Evolutionary conservation across 768 basidiomycete genomes (phyloP).

Genomic region (Mycena galopus): DNA sequence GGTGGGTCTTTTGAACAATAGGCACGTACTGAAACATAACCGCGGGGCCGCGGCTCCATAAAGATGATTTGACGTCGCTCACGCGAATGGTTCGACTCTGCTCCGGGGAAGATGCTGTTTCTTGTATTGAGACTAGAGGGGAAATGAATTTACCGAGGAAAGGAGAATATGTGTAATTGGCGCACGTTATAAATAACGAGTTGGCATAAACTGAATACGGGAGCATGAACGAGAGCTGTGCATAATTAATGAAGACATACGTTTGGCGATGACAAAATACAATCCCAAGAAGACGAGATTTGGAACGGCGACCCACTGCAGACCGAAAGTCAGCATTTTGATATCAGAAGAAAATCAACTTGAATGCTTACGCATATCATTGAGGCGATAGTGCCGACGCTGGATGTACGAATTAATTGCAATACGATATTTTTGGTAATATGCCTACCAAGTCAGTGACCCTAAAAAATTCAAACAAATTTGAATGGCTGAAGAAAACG

Average conservation of each 20-base stretch:
- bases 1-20: not conserved
- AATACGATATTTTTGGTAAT: not conserved
- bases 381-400: constrained; percentile 53
- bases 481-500: not conserved
- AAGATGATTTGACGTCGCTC: constrained; percentile 1
- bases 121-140: constrained; percentile 52
- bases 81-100: not conserved
- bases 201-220: constrained; percentile 58
- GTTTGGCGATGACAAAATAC: constrained; percentile 66
- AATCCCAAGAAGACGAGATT: constrained; percentile 65
- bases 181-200: constrained; percentile 64
- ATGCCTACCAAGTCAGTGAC: constrained; percentile 53
- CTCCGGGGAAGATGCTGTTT: constrained; percentile 42
- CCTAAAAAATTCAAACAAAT: not conserved
- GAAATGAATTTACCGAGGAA: not conserved
- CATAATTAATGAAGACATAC: constrained; percentile 43
- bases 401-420: constrained; percentile 12
- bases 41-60: not conserved
- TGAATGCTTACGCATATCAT: constrained; percentile 50
- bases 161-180: not conserved
- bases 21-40: not conserved
- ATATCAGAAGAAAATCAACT: not conserved
- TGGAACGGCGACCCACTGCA: constrained; percentile 62
- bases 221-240: constrained; percentile 26
- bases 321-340: not conserved